Evolutionary conservation across 2,329 filamentous ascomycete species (phyloP), one percentile per base, ranked within the genome.

Genomic region (Mariannaea sp.): DNA sequence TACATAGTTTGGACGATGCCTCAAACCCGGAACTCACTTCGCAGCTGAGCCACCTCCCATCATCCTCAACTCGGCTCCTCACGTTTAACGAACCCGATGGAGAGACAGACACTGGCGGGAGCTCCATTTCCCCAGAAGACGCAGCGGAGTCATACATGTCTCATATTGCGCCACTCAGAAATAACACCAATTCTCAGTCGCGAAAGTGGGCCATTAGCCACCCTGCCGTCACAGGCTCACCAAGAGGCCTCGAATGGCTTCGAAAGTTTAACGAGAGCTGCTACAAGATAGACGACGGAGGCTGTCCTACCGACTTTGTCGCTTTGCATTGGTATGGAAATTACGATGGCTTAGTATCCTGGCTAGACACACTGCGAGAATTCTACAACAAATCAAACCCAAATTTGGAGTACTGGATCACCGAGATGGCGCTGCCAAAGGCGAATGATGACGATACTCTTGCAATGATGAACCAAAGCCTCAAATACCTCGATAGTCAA

Each of bases 71-170:
- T 0, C 71, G 74, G 39, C 62, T 77, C 3, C 66, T 77, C 16
- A 67, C 67, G 0, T 77, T 77, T 49, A 76, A 76, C 53, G 74
- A 76, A 49, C 74, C 74, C 1, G 74, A 77, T 47, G 73, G 73
- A 1, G 69, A 68, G 5, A 73, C 67, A 2, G 66, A 67, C 7
- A 70, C 71, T 0, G 74, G 74, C 8, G 74, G 74, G 17, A 75
- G 72, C 46, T 55, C 64, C 7, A 73, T 76, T 39, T 67, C 64
- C 1, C 69, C 74, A 1, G 61, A 70, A 22, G 73, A 75, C 14
- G 74, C 74, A 0, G 74, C 74, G 0, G 56, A 64, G 2, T 64
- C 70, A 0, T 76, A 76, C 49, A 60, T 76, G 3, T 62, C 69
- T 5, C 47, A 73, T 38, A 68, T 76, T 19, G 68, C 66, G 0